These are phyloP conservation scores for Aspergillus sp. DNA, from an alignment of 2,329 filamentous ascomycete species.

Conservation along the genomic window DNA sequence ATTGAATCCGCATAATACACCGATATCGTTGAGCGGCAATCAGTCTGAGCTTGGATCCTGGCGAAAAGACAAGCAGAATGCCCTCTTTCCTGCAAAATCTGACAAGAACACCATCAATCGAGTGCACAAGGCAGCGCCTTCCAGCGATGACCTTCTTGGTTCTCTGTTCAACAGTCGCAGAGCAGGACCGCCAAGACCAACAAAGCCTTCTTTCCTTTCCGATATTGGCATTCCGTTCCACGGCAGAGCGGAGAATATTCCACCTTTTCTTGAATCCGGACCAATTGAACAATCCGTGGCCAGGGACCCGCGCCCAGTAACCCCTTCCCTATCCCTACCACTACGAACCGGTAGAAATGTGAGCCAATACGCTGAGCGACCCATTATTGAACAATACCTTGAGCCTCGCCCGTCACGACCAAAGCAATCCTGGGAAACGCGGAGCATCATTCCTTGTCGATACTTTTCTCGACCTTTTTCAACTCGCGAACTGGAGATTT, in stretches of 20 bases:
- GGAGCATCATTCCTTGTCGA: slow-evolving; percentile 3
- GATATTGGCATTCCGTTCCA: neutral
- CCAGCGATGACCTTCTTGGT: neutral
- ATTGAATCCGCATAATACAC: slow-evolving; percentile 18
- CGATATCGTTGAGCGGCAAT: slow-evolving; percentile 14
- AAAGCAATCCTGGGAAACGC: slow-evolving; percentile 7
- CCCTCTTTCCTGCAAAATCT: neutral
- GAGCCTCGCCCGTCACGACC: neutral
- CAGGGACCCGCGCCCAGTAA: neutral
- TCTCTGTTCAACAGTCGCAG: neutral
- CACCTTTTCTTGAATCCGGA: neutral
- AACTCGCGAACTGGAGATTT: slow-evolving; percentile 1
- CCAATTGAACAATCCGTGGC: neutral
- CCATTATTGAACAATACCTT: neutral
- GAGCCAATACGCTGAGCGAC: slow-evolving; percentile 1
- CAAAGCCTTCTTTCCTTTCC: slow-evolving; percentile 22
- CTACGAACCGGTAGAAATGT: neutral
- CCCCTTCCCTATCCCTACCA: neutral
- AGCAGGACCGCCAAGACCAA: slow-evolving; percentile 19
- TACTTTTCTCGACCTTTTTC: slow-evolving; percentile 9
- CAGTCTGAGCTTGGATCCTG: slow-evolving; percentile 6
- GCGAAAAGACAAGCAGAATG: neutral
- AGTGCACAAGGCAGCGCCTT: neutral
- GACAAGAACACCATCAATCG: slow-evolving; percentile 1
- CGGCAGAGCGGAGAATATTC: neutral